Evolutionary conservation across 768 basidiomycete species (phyloP), one percentile per base, ranked within the genome.

Genomic region (Agrocybe chaxingu): DNA sequence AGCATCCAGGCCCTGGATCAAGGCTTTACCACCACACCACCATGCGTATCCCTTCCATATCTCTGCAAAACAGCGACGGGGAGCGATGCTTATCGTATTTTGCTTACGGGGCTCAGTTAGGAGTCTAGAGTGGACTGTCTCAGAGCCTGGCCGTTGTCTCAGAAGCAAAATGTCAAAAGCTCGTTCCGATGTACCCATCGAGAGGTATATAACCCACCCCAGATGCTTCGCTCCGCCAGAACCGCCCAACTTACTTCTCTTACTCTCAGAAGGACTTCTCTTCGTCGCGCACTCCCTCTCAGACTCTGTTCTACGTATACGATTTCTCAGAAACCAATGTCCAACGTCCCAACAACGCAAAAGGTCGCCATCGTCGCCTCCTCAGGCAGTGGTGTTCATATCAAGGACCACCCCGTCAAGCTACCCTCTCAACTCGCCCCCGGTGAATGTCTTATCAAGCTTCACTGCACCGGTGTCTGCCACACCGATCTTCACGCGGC

Each of bases 401-500:
- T 78, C 37, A 66, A 66, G 45, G 76, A 85, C 60, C 62, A 76
- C 50, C 85, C 80, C n/a, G 84, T 89, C 56, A 77, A 67, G 47
- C 69, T 72, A 41, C 76, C 75, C 7, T 67, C 72, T 12, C 71
- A 84, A 3, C 85, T 88, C 62, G 68, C 66, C 0, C 84, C 84
- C 0, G 84, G 84, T 41, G 83, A 89, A 67, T 87, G 85, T 61
- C 82, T 92, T 56, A 73, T 92, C 65, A 85, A 87, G 67, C 73
- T 92, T 61, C 74, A 77, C 33, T 85, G 80, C 69, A 84, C 86
- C 5, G 90, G 90, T 49, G 89, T 92, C n/a, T 92, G 91, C 69
- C 89, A 92, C 62, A 89, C 87, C 3, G 91, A 92, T 60, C 76
- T 90, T 10, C 91, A 92, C 59, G 85, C 85, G 24, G 80, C 79